Conservation (phyloP, 768 basidiomycete species). For the Rubroboletus pulcherrimus region DNA sequence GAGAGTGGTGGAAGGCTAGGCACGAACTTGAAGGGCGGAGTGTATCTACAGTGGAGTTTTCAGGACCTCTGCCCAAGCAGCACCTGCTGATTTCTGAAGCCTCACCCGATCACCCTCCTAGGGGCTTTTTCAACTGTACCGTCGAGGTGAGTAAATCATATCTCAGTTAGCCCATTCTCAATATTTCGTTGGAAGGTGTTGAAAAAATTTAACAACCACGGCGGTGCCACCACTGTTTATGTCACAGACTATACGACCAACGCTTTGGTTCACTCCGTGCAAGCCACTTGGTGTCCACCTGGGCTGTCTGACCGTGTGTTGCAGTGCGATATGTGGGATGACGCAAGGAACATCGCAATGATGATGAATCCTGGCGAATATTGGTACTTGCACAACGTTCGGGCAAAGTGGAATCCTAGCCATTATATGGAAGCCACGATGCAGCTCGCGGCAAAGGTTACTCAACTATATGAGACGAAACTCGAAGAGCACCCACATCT, state of each 20-base stretch:
- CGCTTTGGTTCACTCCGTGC: conserved; percentile 27
- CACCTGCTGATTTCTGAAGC: conserved; percentile 53
- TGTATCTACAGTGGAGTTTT: conserved; percentile 12
- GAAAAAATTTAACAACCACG: conserved; percentile 37
- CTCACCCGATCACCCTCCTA: conserved; percentile 40
- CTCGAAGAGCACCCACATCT: conserved; percentile 36
- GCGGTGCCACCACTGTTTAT: conserved; percentile 44
- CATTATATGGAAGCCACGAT: conserved; percentile 55
- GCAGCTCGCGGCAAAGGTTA: conserved; percentile 40
- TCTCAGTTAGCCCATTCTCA: background rate
- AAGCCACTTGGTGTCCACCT: conserved; percentile 45
- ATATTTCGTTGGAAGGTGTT: conserved; percentile 41
- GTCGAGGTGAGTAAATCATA: conserved; percentile 45
- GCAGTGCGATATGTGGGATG: conserved; percentile 60
- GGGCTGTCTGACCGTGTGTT: conserved; percentile 43
- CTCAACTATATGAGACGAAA: conserved; percentile 40
- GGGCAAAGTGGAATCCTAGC: conserved; percentile 36
- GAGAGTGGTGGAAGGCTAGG: conserved; percentile 50
- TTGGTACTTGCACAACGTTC: conserved; percentile 52
- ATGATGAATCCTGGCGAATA: conserved; percentile 47
- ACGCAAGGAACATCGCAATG: conserved; percentile 38
- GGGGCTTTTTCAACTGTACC: conserved; percentile 60
- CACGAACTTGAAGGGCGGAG: conserved; percentile 19
- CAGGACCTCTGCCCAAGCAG: conserved; percentile 20
- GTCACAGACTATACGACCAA: conserved; percentile 66